Evolutionary conservation across 345 rosid species (phyloP).

Genomic region (Carallia pectinifolia): DNA sequence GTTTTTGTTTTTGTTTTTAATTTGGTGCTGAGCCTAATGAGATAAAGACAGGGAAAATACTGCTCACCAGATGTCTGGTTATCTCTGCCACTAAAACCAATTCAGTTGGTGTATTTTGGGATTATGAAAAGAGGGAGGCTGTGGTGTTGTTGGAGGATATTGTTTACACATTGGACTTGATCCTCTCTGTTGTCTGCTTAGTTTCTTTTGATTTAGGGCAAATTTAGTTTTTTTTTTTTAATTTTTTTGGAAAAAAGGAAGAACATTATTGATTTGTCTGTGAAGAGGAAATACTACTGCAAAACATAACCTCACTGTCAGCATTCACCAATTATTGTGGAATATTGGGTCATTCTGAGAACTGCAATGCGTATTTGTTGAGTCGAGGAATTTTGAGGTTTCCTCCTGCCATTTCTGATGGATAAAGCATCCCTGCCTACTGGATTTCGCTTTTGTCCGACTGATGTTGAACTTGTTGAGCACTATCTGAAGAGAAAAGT

Average conservation of each 20-base stretch:
- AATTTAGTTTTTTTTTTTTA: background rate
- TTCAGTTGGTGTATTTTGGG: constrained; percentile 52
- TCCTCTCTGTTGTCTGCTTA: constrained; percentile 12
- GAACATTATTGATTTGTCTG: too few relatives aligned
- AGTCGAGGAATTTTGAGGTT: background rate
- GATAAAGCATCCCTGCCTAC: constrained; percentile 40
- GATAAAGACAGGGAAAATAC: constrained; percentile 30
- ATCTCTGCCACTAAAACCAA: constrained; percentile 26
- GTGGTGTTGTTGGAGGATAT: constrained; percentile 53
- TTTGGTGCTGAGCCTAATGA: constrained; percentile 18
- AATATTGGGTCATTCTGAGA: background rate
- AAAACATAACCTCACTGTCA: too few relatives aligned
- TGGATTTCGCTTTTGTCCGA: constrained; percentile 83
- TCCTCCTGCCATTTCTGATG: constrained; percentile 30
- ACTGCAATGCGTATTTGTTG: background rate
- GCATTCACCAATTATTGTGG: background rate
- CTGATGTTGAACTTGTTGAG: constrained; percentile 65
- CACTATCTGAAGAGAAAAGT: constrained; percentile 71
- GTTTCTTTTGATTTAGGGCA: background rate
- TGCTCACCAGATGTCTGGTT: constrained; percentile 48
- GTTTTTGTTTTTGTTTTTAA: background rate
- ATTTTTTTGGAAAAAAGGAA: too few relatives aligned
- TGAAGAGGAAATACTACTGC: too few relatives aligned
- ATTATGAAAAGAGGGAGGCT: constrained; percentile 71
- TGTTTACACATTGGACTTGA: constrained; percentile 76